Conservation (phyloP, 768 basidiomycete genomes). For the Mycena indigotica region DNA sequence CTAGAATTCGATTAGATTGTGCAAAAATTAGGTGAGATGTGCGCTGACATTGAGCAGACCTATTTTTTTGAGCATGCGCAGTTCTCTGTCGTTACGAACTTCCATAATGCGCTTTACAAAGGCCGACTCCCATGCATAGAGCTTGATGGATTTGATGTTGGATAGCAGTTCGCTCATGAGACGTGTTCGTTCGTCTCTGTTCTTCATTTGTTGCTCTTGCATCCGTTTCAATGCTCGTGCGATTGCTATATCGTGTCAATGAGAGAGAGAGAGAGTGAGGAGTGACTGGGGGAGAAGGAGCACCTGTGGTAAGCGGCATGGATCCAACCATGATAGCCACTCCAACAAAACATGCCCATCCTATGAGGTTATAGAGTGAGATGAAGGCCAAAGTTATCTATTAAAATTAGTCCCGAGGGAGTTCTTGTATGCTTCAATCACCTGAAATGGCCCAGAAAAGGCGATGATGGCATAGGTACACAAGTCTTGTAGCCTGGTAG, state of each 20-base stretch:
- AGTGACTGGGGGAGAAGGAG: constrained; percentile 11
- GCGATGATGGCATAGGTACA: constrained; percentile 83
- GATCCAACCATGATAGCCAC: constrained; percentile 87
- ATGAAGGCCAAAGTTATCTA: constrained; percentile 88
- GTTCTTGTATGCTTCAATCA: constrained; percentile 29
- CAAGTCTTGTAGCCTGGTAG: constrained; percentile 76
- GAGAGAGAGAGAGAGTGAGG: neutral
- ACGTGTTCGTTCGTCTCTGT: constrained; percentile 78
- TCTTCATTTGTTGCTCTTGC: constrained; percentile 92
- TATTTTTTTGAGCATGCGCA: constrained; percentile 81
- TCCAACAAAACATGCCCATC: constrained; percentile 89
- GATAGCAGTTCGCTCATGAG: constrained; percentile 92
- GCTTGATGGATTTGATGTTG: constrained; percentile 90
- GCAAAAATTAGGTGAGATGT: constrained; percentile 17
- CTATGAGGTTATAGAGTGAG: constrained; percentile 86
- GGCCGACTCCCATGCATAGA: constrained; percentile 94
- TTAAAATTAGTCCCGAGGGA: neutral
- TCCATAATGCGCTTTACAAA: constrained; percentile 79
- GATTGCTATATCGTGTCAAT: constrained; percentile 52
- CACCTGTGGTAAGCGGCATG: constrained; percentile 70
- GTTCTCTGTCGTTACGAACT: constrained; percentile 80
- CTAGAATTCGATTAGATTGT: constrained; percentile 27
- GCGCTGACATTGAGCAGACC: constrained; percentile 66
- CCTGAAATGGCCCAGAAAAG: constrained; percentile 86
- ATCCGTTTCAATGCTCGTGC: constrained; percentile 71